A percentile compares a stretch with the other conserved stretches of the same genome.
These are phyloP conservation scores for Punica granatum DNA, from an alignment of 345 rosid species.

Conservation along the genomic window DNA sequence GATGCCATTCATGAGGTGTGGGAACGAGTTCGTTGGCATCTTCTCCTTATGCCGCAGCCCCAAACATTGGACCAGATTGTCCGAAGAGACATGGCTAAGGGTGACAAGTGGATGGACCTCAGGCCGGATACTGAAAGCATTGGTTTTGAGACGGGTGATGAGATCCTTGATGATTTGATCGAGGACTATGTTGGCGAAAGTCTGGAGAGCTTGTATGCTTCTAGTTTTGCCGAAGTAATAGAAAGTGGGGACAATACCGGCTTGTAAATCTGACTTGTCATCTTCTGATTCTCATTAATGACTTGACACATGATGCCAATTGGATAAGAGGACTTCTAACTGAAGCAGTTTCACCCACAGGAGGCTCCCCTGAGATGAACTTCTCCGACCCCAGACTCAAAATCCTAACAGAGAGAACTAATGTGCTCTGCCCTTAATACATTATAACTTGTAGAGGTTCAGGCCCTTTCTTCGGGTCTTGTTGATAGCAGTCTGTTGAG, in stretches of 20 bases:
- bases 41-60: slow-evolving; percentile 56
- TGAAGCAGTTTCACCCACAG: background rate
- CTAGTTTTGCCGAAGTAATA: background rate
- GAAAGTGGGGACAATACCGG: background rate
- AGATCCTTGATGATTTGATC: slow-evolving; percentile 57
- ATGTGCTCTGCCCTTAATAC: background rate
- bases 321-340: background rate
- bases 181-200: slow-evolving; percentile 40
- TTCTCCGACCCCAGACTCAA: background rate
- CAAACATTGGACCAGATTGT: slow-evolving; percentile 71
- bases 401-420: background rate
- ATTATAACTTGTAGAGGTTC: background rate
- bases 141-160: slow-evolving; percentile 46
- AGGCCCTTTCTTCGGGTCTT: background rate
- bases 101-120: slow-evolving; percentile 68
- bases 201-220: background rate
- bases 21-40: slow-evolving; percentile 72
- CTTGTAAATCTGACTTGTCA: background rate
- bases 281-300: background rate
- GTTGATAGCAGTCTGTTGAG: background rate
- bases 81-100: slow-evolving; percentile 57
- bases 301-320: background rate
- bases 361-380: background rate
- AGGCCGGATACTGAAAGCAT: slow-evolving; percentile 39
- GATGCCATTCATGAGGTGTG: slow-evolving; percentile 44